Evolutionary conservation across 768 basidiomycete genomes (phyloP).

Genomic region (Boletus insuetus): DNA sequence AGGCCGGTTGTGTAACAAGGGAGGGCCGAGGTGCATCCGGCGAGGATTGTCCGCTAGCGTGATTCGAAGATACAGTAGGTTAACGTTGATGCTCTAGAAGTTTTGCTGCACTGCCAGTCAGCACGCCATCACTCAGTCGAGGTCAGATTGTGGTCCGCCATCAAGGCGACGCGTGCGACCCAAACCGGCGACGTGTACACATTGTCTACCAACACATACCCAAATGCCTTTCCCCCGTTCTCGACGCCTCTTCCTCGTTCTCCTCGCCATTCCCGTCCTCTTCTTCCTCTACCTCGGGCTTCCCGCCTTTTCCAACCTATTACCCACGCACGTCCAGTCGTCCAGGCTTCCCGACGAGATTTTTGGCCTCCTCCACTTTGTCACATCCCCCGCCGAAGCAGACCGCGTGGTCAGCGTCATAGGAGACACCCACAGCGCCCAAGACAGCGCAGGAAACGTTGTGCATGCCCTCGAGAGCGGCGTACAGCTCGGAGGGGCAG

Average conservation of each 20-base stretch:
- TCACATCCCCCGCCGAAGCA: conserved; percentile 40
- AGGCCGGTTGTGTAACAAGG: too few relatives aligned
- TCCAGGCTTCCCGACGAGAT: conserved; percentile 52
- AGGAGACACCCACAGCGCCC: conserved; percentile 16
- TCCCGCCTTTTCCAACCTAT: conserved; percentile 32
- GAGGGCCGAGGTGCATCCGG: too few relatives aligned
- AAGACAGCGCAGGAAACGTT: not conserved
- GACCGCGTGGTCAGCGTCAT: conserved; percentile 8
- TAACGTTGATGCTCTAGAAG: too few relatives aligned
- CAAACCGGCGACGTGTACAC: too few relatives aligned
- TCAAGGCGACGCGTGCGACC: too few relatives aligned
- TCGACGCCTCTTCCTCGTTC: conserved; percentile 43
- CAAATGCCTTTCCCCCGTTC: conserved; percentile 34
- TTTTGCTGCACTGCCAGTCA: too few relatives aligned
- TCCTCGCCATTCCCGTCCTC: conserved; percentile 34
- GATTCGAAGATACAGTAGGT: too few relatives aligned
- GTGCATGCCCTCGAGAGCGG: not conserved
- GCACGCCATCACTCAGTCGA: too few relatives aligned
- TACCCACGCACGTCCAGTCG: conserved; percentile 41
- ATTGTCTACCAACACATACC: too few relatives aligned
- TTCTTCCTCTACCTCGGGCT: conserved; percentile 40
- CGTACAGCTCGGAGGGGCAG: conserved; percentile 24
- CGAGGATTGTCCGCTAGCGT: too few relatives aligned
- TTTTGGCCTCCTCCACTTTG: conserved; percentile 67
- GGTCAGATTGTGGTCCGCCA: too few relatives aligned